Percentiles rank a stretch among this genome's conserved stretches.
These are phyloP conservation scores for Vachellia collinsii DNA, from an alignment of 306 rosid genomes.

Conservation along the genomic window DNA sequence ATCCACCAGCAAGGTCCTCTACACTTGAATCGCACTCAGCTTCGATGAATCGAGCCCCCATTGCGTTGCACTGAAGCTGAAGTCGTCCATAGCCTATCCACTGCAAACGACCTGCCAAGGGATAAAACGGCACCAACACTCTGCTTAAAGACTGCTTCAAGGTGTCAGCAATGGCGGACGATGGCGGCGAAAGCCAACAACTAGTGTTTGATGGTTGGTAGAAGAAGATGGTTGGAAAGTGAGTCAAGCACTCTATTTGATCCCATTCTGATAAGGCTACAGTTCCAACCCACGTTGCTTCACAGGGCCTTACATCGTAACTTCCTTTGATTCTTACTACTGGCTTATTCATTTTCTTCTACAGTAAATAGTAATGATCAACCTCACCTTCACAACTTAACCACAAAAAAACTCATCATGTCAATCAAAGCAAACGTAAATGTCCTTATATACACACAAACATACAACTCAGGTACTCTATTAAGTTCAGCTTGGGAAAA, in stretches of 20 bases:
- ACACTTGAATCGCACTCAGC: slow-evolving; percentile 48
- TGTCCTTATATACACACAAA: no score
- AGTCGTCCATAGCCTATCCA: slow-evolving; percentile 55
- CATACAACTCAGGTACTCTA: no score
- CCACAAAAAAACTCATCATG: no score
- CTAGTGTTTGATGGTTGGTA: slow-evolving; percentile 36
- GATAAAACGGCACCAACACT: slow-evolving; percentile 63
- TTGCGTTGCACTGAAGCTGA: slow-evolving; percentile 56
- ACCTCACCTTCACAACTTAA: no score
- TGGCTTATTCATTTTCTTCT: slow-evolving; percentile 33
- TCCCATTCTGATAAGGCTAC: slow-evolving; percentile 61
- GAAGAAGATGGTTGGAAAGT: slow-evolving; percentile 57
- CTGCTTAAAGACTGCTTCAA: slow-evolving; percentile 50
- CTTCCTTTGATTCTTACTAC: slow-evolving; percentile 42
- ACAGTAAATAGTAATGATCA: no score
- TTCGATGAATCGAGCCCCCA: slow-evolving; percentile 51
- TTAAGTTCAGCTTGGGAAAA: no score
- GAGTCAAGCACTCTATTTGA: slow-evolving; percentile 53
- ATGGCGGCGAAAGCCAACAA: not conserved
- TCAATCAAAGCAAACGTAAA: no score
- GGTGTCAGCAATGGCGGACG: slow-evolving; percentile 31
- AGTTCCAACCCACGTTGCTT: slow-evolving; percentile 49
- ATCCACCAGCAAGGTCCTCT: slow-evolving; percentile 39
- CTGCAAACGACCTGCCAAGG: slow-evolving; percentile 60
- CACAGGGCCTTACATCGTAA: slow-evolving; percentile 43